Evolutionary conservation across 1,284 basidiomycete species (phyloP).

Genomic region (Takashimella koratensis): DNA sequence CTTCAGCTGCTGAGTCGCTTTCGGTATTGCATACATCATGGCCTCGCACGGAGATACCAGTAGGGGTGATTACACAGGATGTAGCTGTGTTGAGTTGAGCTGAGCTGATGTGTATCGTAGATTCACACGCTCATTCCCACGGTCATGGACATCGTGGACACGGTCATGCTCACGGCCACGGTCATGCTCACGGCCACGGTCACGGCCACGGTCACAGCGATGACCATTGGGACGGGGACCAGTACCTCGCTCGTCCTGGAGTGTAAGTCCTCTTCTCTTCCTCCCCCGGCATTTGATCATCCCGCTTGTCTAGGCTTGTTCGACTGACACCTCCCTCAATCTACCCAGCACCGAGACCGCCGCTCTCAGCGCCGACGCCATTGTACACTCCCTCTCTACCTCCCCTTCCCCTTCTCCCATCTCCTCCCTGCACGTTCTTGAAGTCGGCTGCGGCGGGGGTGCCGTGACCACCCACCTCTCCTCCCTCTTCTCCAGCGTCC

Average conservation of each 20-base stretch:
- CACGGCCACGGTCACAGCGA: conserved; percentile 15
- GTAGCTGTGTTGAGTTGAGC: no score
- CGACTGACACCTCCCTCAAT: not conserved
- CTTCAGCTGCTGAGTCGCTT: no score
- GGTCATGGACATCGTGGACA: conserved; percentile 11
- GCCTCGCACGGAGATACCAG: no score
- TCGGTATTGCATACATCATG: no score
- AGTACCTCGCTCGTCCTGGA: conserved; percentile 29
- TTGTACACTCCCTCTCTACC: conserved; percentile 17
- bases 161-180: conserved; percentile 10
- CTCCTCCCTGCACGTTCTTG: conserved; percentile 20
- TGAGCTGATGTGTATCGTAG: no score
- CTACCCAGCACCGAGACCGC: conserved; percentile 23
- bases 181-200: conserved; percentile 10
- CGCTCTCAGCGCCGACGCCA: conserved; percentile 16
- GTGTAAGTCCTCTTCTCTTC: conserved; percentile 22
- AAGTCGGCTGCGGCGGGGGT: conserved; percentile 38
- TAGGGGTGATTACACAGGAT: no score
- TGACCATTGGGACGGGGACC: conserved; percentile 32
- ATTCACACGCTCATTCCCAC: conserved; percentile 4
- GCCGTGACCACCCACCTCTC: conserved; percentile 31
- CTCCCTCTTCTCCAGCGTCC: conserved; percentile 22
- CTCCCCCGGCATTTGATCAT: not conserved
- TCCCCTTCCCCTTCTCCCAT: conserved; percentile 14
- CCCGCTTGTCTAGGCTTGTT: no score